These are phyloP conservation scores for Fusarium tanahbumbuense DNA, from an alignment of 2,329 filamentous ascomycete genomes.

Conservation along the genomic window DNA sequence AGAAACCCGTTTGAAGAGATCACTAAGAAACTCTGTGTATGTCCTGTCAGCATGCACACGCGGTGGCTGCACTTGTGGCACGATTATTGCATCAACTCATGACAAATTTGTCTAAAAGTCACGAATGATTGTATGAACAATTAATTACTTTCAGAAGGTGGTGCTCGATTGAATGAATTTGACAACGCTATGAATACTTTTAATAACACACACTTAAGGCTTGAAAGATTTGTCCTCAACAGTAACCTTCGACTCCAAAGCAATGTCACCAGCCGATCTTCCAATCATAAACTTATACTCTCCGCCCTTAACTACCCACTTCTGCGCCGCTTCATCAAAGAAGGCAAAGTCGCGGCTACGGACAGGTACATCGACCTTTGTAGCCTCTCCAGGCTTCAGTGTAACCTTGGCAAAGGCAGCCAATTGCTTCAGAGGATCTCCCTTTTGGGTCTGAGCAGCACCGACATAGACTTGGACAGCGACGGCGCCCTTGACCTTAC, in stretches of 20 bases:
- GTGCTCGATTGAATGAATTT: background rate
- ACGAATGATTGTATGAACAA: background rate
- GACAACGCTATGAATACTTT: conserved; percentile 18
- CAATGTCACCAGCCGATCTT: conserved; percentile 44
- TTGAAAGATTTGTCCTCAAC: conserved; percentile 39
- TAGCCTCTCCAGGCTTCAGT: conserved; percentile 44
- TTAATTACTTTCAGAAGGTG: background rate
- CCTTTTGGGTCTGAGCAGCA: conserved; percentile 27
- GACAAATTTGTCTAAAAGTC: too few relatives aligned
- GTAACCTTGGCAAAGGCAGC: conserved; percentile 73
- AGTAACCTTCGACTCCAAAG: conserved; percentile 35
- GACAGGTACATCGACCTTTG: conserved; percentile 40
- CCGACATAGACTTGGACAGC: conserved; percentile 68
- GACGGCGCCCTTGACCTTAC: conserved; percentile 60
- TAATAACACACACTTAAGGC: conserved; percentile 8
- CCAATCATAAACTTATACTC: conserved; percentile 47
- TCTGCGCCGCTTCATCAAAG: conserved; percentile 43
- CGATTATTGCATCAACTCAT: background rate
- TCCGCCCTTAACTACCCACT: conserved; percentile 46
- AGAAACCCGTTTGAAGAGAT: background rate
- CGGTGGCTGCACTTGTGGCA: background rate
- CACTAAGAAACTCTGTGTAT: accelerated
- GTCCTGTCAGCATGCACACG: too few relatives aligned
- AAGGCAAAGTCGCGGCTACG: conserved; percentile 45
- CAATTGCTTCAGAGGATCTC: conserved; percentile 67